phyloP scores from a whole-genome alignment of 1,139 yeast species.

The Yamadazyma spencermartinsiae region DNA sequence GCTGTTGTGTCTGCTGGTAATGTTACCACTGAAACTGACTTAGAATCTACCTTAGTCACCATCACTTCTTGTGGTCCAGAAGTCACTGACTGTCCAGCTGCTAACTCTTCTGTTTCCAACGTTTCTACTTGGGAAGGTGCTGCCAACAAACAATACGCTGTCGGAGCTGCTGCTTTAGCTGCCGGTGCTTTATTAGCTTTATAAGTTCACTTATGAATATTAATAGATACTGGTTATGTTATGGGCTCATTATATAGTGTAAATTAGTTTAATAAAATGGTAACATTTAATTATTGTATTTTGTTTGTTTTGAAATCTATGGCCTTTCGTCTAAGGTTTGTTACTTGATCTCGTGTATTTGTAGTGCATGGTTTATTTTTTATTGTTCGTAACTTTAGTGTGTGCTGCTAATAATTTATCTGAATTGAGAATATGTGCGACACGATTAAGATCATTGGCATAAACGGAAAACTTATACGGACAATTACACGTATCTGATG shows the following conservation, averaged over 20 bases:
- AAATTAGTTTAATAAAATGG: slow-evolving; percentile 11
- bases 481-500: too few species aligned
- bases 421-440: neutral
- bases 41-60: slow-evolving; percentile 36
- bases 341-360: too few species aligned
- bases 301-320: too few species aligned
- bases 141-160: slow-evolving; percentile 37
- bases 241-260: slow-evolving; percentile 12
- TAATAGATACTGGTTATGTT: slow-evolving; percentile 2
- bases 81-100: slow-evolving; percentile 43
- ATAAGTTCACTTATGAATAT: slow-evolving; percentile 23
- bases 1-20: slow-evolving; percentile 39
- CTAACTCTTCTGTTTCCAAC: slow-evolving; percentile 29
- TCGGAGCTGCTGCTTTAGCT: slow-evolving; percentile 52
- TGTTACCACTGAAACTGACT: slow-evolving; percentile 40
- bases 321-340: too few species aligned
- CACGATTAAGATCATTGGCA: too few species aligned
- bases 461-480: too few species aligned
- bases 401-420: too few species aligned
- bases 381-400: too few species aligned
- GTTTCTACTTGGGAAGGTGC: slow-evolving; percentile 42
- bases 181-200: slow-evolving; percentile 56
- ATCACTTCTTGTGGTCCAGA: slow-evolving; percentile 42
- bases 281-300: slow-evolving; percentile 4
- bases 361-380: too few species aligned